Evolutionary conservation across 495 filamentous ascomycete genomes (phyloP).

Genomic region (Penicillium longicatenatum): DNA sequence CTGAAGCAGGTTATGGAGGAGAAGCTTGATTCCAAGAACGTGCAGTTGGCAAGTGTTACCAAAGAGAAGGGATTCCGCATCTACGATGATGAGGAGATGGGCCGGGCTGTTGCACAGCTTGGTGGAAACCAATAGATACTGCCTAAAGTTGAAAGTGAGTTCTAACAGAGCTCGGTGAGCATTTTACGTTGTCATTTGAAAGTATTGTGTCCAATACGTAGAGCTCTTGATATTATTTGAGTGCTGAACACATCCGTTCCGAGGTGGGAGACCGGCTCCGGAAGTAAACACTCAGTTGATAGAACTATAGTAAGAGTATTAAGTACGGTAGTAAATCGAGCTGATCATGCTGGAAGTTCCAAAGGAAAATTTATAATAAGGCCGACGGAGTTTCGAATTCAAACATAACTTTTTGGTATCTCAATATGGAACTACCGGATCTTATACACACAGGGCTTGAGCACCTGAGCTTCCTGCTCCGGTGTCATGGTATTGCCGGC

Average conservation of each 20-base stretch:
- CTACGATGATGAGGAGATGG: conserved; percentile 97
- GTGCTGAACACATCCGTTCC: too few species aligned
- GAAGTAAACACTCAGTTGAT: too few species aligned
- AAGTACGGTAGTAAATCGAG: not conserved
- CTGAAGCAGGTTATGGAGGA: conserved; percentile 99
- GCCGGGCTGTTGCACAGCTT: conserved; percentile 76
- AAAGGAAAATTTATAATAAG: not conserved
- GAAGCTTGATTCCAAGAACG: conserved; percentile 97
- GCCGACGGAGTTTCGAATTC: not conserved
- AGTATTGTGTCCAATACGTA: conserved; percentile 1
- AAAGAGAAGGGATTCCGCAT: conserved; percentile 97
- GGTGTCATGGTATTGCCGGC: conserved; percentile 52
- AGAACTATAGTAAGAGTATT: not conserved
- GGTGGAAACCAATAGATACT: conserved; percentile 45
- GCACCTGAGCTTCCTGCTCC: conserved; percentile 63
- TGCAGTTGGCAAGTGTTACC: conserved; percentile 96
- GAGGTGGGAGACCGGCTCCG: not conserved
- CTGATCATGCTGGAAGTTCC: not conserved
- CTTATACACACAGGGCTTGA: conserved; percentile 99
- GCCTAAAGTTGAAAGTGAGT: conserved; percentile 19
- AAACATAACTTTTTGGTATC: conserved; percentile 2
- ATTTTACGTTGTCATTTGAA: conserved; percentile 8
- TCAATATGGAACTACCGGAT: conserved; percentile 56
- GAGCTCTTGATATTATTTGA: not conserved
- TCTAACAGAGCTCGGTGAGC: conserved; percentile 5